A percentile compares a stretch with the other conserved stretches of the same genome.
Conservation (phyloP, 2,329 filamentous ascomycete genomes). For the Sarocladium kiliense region DNA sequence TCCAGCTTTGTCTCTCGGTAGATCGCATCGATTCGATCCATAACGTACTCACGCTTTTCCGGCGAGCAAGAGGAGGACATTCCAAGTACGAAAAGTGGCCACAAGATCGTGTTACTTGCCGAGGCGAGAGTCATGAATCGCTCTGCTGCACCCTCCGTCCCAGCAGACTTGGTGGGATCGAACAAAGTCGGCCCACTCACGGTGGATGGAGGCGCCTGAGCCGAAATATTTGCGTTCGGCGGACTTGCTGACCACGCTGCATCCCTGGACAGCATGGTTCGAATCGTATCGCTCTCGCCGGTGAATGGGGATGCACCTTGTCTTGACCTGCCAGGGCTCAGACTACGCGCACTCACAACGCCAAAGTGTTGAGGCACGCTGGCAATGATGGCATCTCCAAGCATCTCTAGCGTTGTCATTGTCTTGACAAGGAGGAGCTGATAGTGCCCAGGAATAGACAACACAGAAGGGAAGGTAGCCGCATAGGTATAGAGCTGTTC, state of each 20-base stretch:
- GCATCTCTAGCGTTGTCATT: conserved; percentile 30
- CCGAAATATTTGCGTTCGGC: conserved; percentile 14
- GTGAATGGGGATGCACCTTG: conserved; percentile 8
- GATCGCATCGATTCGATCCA: conserved; percentile 39
- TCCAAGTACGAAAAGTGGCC: conserved; percentile 45
- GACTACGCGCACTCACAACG: conserved; percentile 36
- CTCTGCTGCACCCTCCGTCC: conserved; percentile 17
- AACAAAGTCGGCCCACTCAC: conserved; percentile 30
- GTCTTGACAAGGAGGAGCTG: conserved; percentile 30
- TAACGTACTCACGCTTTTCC: conserved; percentile 36
- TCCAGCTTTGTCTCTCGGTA: conserved; percentile 39
- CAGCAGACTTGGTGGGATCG: conserved; percentile 31
- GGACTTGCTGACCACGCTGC: conserved; percentile 17
- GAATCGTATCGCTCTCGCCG: conserved; percentile 6
- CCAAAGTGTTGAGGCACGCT: conserved; percentile 46
- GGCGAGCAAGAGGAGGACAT: conserved; percentile 39
- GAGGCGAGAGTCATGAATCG: conserved; percentile 43
- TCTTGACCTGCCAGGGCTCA: conserved; percentile 18
- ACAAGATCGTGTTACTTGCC: conserved; percentile 42
- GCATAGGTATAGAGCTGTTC: conserved; percentile 34
- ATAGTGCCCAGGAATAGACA: conserved; percentile 23
- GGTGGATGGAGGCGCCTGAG: background rate
- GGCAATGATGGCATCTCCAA: conserved; percentile 37
- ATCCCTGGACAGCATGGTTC: background rate
- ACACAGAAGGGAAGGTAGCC: conserved; percentile 15